Conservation (phyloP, 768 basidiomycete genomes). For the Suillus decipiens region DNA sequence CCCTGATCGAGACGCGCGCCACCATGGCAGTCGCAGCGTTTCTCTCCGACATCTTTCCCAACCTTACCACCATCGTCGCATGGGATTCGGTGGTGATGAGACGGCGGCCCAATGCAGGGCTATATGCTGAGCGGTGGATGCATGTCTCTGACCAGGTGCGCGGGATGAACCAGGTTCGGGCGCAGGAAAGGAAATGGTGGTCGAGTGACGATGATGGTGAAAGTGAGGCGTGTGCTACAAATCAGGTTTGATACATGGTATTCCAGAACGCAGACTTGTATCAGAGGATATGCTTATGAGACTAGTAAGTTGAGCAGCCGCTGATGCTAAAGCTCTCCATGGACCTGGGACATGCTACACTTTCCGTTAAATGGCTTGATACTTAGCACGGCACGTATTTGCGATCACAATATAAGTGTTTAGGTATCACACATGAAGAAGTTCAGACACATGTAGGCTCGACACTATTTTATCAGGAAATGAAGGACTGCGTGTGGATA, state of each 20-base stretch:
- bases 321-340: neutral
- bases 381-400: neutral
- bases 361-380: neutral
- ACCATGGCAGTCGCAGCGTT: conserved; percentile 10
- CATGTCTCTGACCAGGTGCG: conserved; percentile 2
- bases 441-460: neutral
- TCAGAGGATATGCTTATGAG: neutral
- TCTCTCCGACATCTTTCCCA: conserved; percentile 9
- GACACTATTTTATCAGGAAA: neutral
- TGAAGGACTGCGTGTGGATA: neutral
- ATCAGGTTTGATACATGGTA: neutral
- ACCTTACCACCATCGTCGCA: conserved; percentile 3
- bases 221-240: neutral
- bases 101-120: conserved; percentile 1
- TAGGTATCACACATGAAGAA: neutral
- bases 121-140: conserved; percentile 7
- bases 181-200: conserved; percentile 12
- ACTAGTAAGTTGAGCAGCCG: neutral
- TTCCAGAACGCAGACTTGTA: neutral
- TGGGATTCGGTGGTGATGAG: conserved; percentile 4
- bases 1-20: neutral
- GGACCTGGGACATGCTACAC: neutral
- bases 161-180: conserved; percentile 9
- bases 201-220: neutral
- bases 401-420: neutral